Percentiles rank a stretch among this genome's conserved stretches.
Evolutionary conservation across 208 protist species (phyloP).

Genomic region (Leptomonas pyrrhocoris): DNA sequence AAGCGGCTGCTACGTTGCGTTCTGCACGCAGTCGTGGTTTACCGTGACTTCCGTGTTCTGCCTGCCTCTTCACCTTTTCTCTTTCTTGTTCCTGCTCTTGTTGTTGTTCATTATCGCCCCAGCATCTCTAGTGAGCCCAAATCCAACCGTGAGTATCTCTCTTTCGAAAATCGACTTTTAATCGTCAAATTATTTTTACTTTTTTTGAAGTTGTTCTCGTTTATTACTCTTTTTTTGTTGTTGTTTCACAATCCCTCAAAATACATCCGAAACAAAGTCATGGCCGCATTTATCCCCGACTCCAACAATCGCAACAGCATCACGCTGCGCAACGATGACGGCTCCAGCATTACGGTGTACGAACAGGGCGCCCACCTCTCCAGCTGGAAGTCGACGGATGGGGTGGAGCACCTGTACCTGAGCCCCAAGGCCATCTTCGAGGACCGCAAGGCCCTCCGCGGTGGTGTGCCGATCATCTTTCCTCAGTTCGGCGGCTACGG

Average conservation of each 20-base stretch:
- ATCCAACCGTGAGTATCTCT: not conserved
- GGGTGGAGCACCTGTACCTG: slow-evolving; percentile 80
- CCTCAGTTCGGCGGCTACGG: slow-evolving; percentile 86
- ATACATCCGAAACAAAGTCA: slow-evolving; percentile 1
- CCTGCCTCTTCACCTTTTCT: not conserved
- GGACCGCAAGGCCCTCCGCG: slow-evolving; percentile 75
- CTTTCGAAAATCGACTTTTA: not conserved
- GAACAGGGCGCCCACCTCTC: slow-evolving; percentile 88
- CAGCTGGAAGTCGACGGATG: slow-evolving; percentile 68
- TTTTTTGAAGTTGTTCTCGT: too few species aligned
- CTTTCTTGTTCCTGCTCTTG: slow-evolving; percentile 21
- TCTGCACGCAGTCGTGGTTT: too few species aligned
- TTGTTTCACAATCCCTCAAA: too few species aligned
- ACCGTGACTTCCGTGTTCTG: not conserved
- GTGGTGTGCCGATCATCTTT: slow-evolving; percentile 90
- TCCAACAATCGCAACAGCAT: slow-evolving; percentile 38
- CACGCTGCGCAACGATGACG: slow-evolving; percentile 54
- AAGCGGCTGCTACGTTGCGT: too few species aligned
- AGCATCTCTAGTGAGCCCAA: not conserved
- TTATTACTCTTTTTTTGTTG: too few species aligned
- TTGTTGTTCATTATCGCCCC: not conserved
- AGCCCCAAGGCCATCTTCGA: slow-evolving; percentile 78
- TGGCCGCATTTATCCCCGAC: slow-evolving; percentile 47
- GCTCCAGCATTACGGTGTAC: slow-evolving; percentile 79
- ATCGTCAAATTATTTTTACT: too few species aligned